phyloP scores from a whole-genome alignment of 2,329 filamentous ascomycete species.

The Verticillium tricorpus region DNA sequence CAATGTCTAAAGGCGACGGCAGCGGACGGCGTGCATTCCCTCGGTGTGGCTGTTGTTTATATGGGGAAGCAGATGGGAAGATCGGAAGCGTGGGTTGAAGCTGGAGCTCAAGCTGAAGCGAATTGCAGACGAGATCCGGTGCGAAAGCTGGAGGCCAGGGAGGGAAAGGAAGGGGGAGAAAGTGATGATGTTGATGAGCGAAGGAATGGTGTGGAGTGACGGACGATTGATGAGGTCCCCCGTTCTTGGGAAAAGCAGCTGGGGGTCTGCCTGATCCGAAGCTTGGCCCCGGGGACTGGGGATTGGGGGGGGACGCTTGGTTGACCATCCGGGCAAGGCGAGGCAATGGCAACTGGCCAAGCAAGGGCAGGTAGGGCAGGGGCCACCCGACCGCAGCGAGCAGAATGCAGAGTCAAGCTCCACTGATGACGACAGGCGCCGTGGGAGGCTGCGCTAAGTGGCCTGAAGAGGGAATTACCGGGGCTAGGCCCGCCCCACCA shows the following conservation, averaged over 20 bases:
- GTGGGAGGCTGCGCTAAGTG: neutral
- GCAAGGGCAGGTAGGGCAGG: neutral
- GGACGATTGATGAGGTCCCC: neutral
- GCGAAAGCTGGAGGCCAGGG: neutral
- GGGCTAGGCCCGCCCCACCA: neutral
- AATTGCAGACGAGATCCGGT: neutral
- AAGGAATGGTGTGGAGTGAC: neutral
- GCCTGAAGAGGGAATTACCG: neutral
- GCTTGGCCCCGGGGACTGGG: neutral
- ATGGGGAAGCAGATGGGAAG: neutral
- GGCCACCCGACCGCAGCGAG: neutral
- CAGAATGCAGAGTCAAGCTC: neutral
- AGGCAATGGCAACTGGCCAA: neutral
- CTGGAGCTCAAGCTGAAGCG: neutral
- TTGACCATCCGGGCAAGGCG: neutral
- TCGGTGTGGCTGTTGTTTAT: neutral
- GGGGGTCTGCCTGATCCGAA: neutral
- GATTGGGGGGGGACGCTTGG: neutral
- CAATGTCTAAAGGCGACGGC: neutral
- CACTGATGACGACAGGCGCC: neutral
- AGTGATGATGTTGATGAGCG: neutral
- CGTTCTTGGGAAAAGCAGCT: neutral
- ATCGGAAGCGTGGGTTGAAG: neutral
- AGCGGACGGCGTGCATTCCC: neutral
- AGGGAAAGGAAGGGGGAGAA: neutral